Evolutionary conservation across 225 moss, liverwort and hornwort species (phyloP).

Genomic region (Physcomitrium patens): DNA sequence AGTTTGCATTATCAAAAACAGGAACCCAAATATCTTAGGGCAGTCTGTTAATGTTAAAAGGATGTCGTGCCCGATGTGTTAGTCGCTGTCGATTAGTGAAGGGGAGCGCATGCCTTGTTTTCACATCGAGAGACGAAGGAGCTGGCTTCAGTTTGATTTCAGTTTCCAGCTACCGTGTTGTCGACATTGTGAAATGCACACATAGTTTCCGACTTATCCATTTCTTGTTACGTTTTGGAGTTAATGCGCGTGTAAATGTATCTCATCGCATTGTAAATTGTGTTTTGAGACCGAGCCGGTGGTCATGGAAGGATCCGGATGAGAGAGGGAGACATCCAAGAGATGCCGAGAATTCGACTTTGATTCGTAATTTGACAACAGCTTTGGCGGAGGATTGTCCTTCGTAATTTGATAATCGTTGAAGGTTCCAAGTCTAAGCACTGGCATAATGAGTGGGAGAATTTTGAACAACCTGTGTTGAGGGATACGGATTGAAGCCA

Average conservation of each 20-base stretch:
- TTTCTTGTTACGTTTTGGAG: neutral
- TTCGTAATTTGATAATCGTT: neutral
- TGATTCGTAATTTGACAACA: neutral
- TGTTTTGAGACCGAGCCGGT: neutral
- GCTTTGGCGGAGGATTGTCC: neutral
- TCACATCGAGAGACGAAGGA: no score
- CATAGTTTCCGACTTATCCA: constrained; percentile 27
- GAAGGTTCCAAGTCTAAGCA: neutral
- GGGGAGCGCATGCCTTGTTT: no score
- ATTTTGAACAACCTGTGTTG: neutral
- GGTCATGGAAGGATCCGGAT: neutral
- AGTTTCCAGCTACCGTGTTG: no score
- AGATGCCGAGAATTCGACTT: neutral
- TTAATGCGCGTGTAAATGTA: constrained; percentile 27
- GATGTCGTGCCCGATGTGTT: no score
- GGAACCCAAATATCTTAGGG: no score
- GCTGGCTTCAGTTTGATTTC: no score
- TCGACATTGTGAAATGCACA: constrained; percentile 18
- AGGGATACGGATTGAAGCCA: neutral
- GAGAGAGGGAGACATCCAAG: neutral
- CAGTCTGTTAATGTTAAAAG: no score
- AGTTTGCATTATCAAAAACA: no score
- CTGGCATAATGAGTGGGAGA: neutral
- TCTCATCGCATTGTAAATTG: neutral
- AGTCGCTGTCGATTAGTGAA: no score